These are phyloP conservation scores for Paraurostyla sp. DNA, from an alignment of 73 alveolate genomes.

Conservation along the genomic window DNA sequence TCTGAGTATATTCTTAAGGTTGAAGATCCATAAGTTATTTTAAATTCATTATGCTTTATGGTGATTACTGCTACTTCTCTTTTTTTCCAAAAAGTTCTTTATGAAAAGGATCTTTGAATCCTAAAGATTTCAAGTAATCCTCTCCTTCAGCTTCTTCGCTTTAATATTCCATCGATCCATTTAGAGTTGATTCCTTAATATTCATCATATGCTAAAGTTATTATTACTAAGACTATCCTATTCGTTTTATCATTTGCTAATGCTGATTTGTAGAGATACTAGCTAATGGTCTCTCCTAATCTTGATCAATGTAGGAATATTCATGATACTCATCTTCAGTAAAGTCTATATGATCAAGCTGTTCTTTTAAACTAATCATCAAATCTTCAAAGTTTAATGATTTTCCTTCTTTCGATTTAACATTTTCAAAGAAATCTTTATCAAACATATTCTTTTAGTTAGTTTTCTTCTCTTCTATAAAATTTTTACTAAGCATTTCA, in stretches of 20 bases:
- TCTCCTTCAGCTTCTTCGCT: constrained; percentile 8
- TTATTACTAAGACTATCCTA: background rate
- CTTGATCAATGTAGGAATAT: constrained; percentile 30
- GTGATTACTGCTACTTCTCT: background rate
- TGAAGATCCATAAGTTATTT: background rate
- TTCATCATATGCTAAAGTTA: too few relatives aligned
- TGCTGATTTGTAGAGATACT: background rate
- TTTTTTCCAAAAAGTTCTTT: background rate
- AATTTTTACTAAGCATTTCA: constrained; percentile 47
- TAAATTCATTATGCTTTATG: background rate
- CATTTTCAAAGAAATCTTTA: constrained; percentile 15
- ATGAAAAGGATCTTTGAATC: constrained; percentile 56
- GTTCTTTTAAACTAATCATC: background rate
- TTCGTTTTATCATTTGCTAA: background rate
- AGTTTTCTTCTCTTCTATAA: constrained; percentile 44
- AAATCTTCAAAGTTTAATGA: constrained; percentile 4
- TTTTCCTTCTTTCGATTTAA: background rate
- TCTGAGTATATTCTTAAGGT: background rate
- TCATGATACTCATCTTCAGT: constrained; percentile 33
- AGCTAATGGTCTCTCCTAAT: background rate
- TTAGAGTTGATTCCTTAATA: background rate
- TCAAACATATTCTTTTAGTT: constrained; percentile 53
- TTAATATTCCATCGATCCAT: too few relatives aligned
- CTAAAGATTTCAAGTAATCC: background rate
- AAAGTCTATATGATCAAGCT: constrained; percentile 10